Percentiles rank a stretch among this genome's conserved stretches.
Evolutionary conservation across 2,329 filamentous ascomycete genomes (phyloP).

Genomic region (Emergomyces pasteurianus): DNA sequence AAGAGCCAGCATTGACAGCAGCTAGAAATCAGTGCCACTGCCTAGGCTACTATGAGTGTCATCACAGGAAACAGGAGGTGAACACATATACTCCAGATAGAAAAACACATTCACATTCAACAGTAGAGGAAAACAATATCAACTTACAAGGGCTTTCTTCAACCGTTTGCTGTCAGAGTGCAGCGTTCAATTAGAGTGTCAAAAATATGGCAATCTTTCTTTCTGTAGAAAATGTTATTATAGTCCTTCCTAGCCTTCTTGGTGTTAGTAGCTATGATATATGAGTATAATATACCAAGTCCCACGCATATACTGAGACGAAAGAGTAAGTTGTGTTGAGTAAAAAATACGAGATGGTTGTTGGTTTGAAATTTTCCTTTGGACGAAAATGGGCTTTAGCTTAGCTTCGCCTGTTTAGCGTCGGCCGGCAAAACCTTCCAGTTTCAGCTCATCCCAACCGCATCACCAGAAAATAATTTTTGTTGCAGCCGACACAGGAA

Average conservation of each 20-base stretch:
- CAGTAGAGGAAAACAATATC: conserved; percentile 6
- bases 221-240: background rate
- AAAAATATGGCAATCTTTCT: background rate
- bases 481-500: no score
- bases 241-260: background rate
- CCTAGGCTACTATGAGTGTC: conserved; percentile 35
- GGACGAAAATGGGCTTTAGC: no score
- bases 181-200: background rate
- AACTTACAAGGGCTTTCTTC: background rate
- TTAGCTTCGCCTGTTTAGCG: background rate
- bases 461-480: background rate
- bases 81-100: conserved; percentile 10
- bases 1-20: conserved; percentile 40
- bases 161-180: conserved; percentile 12
- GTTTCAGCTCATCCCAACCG: background rate
- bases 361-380: no score
- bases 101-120: conserved; percentile 5
- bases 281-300: background rate
- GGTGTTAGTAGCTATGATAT: background rate
- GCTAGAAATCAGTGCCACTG: conserved; percentile 42
- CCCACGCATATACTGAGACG: background rate
- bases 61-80: conserved; percentile 29
- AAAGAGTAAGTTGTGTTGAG: background rate
- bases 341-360: background rate
- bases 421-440: background rate